phyloP scores from a whole-genome alignment of 2,329 filamentous ascomycete genomes.

The Neonectria coccinea region DNA sequence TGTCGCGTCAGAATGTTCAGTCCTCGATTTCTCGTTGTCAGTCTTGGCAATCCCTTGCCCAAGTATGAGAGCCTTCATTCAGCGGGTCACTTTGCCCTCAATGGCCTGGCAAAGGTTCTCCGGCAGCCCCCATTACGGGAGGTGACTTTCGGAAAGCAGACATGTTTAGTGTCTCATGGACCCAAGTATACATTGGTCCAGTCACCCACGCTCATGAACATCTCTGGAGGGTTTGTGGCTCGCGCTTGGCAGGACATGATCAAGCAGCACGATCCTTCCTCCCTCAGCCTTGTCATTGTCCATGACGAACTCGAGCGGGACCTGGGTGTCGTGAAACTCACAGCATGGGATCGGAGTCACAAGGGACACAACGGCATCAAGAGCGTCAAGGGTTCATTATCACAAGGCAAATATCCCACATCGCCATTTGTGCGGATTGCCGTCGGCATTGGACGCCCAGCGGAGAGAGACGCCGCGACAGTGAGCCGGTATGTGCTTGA shows the following conservation, averaged over 20 bases:
- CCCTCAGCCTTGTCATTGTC: slow-evolving; percentile 75
- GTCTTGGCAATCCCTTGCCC: slow-evolving; percentile 84
- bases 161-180: slow-evolving; percentile 61
- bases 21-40: slow-evolving; percentile 79
- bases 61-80: slow-evolving; percentile 87
- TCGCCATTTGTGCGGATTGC: slow-evolving; percentile 72
- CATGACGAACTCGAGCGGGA: slow-evolving; percentile 88
- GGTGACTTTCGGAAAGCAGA: slow-evolving; percentile 62
- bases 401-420: slow-evolving; percentile 53
- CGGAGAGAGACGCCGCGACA: slow-evolving; percentile 71
- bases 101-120: slow-evolving; percentile 63
- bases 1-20: slow-evolving; percentile 50
- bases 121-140: slow-evolving; percentile 62
- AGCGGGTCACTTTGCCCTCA: slow-evolving; percentile 84
- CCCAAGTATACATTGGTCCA: slow-evolving; percentile 76
- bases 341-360: slow-evolving; percentile 71
- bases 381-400: slow-evolving; percentile 68
- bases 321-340: slow-evolving; percentile 74
- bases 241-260: slow-evolving; percentile 72
- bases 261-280: slow-evolving; percentile 49
- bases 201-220: slow-evolving; percentile 85
- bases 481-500: slow-evolving; percentile 84
- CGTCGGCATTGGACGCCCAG: slow-evolving; percentile 88
- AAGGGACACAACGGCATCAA: slow-evolving; percentile 82
- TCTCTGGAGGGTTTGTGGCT: slow-evolving; percentile 78